A percentile compares a stretch with the other conserved stretches of the same genome.
Conservation (phyloP, 2,329 filamentous ascomycete genomes). For the Nemania bipapillata region DNA sequence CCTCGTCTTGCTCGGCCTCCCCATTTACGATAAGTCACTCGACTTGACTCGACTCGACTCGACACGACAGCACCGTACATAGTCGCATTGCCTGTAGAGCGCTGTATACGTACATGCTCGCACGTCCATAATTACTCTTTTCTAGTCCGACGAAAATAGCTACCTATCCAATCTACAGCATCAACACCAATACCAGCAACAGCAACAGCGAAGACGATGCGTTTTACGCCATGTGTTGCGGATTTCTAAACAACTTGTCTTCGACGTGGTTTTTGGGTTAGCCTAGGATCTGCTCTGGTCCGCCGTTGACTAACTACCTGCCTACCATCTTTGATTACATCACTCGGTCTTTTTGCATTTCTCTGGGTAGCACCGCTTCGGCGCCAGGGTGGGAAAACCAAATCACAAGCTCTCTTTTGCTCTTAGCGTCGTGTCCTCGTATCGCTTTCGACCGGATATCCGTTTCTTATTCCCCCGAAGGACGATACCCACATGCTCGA, state of each 20-base stretch:
- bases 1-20: conserved; percentile 17
- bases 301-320: conserved; percentile 22
- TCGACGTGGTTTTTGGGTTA: conserved; percentile 38
- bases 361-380: conserved; percentile 25
- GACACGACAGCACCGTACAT: conserved; percentile 5
- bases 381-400: not conserved
- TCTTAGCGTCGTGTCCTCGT: not conserved
- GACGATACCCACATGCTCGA: conserved; percentile 39
- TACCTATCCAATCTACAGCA: conserved; percentile 16
- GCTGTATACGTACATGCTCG: conserved; percentile 4
- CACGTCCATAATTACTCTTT: conserved; percentile 1
- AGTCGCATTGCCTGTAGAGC: conserved; percentile 23
- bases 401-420: conserved; percentile 7
- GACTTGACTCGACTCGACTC: conserved; percentile 7
- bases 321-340: conserved; percentile 10
- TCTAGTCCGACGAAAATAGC: conserved; percentile 21
- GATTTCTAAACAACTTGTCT: conserved; percentile 29
- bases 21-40: conserved; percentile 28
- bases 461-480: not conserved
- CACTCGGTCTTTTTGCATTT: conserved; percentile 11
- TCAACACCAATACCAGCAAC: too few species aligned
- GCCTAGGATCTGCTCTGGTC: conserved; percentile 31
- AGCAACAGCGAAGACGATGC: conserved; percentile 19
- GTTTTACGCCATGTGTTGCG: conserved; percentile 39
- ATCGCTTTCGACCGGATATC: conserved; percentile 6